phyloP scores from a whole-genome alignment of 176 grass and related monocot species.

The Chloris gayana region DNA sequence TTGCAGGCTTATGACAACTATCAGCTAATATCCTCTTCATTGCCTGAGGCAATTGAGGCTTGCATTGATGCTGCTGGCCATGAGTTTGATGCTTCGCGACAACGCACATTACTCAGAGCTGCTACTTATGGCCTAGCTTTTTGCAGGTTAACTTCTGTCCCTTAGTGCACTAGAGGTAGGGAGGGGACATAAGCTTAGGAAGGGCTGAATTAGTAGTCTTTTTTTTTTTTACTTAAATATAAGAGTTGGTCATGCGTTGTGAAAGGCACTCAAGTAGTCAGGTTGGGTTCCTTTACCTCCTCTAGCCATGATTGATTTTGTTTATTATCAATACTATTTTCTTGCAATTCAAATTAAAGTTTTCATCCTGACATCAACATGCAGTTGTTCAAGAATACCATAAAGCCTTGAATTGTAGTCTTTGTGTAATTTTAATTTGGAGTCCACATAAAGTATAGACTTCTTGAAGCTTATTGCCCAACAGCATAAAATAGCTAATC shows the following conservation, averaged over 20 bases:
- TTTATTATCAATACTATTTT: background rate
- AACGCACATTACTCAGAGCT: constrained; percentile 77
- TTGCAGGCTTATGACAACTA: constrained; percentile 98
- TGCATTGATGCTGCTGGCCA: constrained; percentile 94
- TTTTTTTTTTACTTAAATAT: background rate
- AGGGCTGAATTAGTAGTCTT: background rate
- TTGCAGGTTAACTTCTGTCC: constrained; percentile 69
- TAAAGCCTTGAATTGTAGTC: constrained; percentile 7
- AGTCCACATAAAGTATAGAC: background rate
- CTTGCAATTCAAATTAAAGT: constrained; percentile 12
- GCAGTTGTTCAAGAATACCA: background rate
- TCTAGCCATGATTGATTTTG: background rate
- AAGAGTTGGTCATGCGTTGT: background rate
- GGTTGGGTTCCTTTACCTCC: background rate
- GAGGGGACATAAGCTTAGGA: background rate
- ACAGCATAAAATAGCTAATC: background rate
- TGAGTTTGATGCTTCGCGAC: constrained; percentile 95
- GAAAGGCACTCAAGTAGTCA: background rate
- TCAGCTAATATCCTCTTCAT: constrained; percentile 71
- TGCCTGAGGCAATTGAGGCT: constrained; percentile 83
- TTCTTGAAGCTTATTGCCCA: background rate
- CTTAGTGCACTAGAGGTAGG: background rate
- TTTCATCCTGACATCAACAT: background rate
- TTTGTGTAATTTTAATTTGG: background rate
- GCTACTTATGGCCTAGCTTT: constrained; percentile 93